Evolutionary conservation across 163 green algal genomes (phyloP).

Genomic region (Chlorella variabilis): DNA sequence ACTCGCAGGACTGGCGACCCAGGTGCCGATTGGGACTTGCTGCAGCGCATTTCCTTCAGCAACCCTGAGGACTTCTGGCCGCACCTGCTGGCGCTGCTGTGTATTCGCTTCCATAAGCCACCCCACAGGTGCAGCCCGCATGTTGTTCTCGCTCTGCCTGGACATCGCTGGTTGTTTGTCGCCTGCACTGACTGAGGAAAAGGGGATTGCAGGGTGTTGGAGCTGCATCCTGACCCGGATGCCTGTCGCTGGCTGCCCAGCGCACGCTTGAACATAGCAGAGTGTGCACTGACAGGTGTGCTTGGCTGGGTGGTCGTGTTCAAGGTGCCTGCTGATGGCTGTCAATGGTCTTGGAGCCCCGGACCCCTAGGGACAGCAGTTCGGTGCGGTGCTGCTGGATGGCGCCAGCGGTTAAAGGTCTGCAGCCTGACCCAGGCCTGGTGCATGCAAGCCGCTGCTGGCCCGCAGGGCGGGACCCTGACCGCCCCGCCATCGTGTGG

Average conservation of each 20-base stretch:
- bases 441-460: too few relatives aligned
- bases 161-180: too few relatives aligned
- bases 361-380: too few relatives aligned
- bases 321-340: neutral
- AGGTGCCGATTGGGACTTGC: conserved; percentile 55
- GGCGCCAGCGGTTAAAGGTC: too few relatives aligned
- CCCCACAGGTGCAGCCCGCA: conserved; percentile 53
- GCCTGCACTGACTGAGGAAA: too few relatives aligned
- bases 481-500: conserved; percentile 78
- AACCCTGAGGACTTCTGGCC: conserved; percentile 75
- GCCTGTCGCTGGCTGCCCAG: conserved; percentile 76
- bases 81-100: conserved; percentile 56
- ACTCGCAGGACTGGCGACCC: conserved; percentile 45
- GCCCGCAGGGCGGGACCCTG: conserved; percentile 35
- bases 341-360: too few relatives aligned
- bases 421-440: too few relatives aligned
- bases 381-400: too few relatives aligned
- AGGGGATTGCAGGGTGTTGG: conserved; percentile 46
- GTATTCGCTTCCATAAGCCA: conserved; percentile 54
- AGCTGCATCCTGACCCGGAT: conserved; percentile 51
- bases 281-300: conserved; percentile 57
- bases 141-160: too few relatives aligned
- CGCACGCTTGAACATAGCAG: conserved; percentile 83
- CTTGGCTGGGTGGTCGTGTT: neutral
- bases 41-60: conserved; percentile 68